Evolutionary conservation across 2,329 filamentous ascomycete genomes (phyloP).

Genomic region (Exophiala bonariae): DNA sequence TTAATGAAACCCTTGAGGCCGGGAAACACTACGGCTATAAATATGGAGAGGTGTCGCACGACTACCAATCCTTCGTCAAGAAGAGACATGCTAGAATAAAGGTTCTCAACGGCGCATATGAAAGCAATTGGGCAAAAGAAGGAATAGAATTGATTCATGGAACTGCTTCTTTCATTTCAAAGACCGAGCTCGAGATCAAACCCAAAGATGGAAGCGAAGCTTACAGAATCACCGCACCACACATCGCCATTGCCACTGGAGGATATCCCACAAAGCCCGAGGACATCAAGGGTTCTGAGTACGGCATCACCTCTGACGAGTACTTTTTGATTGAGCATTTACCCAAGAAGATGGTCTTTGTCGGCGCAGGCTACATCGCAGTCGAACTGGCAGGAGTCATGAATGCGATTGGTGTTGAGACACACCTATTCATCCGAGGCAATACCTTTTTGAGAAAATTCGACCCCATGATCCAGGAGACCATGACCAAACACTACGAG

Average conservation of each 20-base stretch:
- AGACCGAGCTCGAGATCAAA: conserved; percentile 46
- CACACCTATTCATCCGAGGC: conserved; percentile 52
- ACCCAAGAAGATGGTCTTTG: conserved; percentile 51
- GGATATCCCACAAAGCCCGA: conserved; percentile 46
- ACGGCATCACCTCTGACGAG: conserved; percentile 53
- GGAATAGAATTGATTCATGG: conserved; percentile 53
- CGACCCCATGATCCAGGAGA: conserved; percentile 54
- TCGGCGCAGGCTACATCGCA: conserved; percentile 53
- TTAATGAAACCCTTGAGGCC: conserved; percentile 48
- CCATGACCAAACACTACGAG: conserved; percentile 53
- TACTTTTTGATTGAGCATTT: conserved; percentile 54
- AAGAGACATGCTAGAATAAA: conserved; percentile 47
- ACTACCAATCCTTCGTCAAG: conserved; percentile 50
- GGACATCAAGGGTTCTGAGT: conserved; percentile 45
- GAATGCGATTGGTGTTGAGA: conserved; percentile 50
- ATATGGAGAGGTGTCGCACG: conserved; percentile 42
- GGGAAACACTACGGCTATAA: conserved; percentile 50
- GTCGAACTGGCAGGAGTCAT: conserved; percentile 53
- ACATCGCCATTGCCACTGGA: conserved; percentile 51
- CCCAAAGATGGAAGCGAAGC: conserved; percentile 42
- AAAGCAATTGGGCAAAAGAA: conserved; percentile 51
- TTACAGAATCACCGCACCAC: conserved; percentile 42
- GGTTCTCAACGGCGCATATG: conserved; percentile 49
- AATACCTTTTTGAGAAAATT: conserved; percentile 51
- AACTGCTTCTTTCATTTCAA: conserved; percentile 46